Evolutionary conservation across 73 alveolate genomes (phyloP), one percentile per base, ranked within the genome.

Genomic region (Blepharisma japonicum): DNA sequence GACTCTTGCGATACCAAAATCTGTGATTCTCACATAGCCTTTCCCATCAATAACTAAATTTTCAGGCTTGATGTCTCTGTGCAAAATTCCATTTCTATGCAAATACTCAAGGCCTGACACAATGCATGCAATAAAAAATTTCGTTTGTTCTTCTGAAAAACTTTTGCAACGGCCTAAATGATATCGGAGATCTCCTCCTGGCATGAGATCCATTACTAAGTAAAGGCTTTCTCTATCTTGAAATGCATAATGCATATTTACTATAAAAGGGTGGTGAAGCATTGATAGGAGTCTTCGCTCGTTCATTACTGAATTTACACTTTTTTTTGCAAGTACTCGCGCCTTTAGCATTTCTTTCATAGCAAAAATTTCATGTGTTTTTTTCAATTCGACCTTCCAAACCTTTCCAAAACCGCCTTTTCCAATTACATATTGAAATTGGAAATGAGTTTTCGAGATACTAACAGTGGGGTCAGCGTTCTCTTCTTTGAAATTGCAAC

Each of bases 1-100:
- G n/a, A 53, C 48, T 82, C 89, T 86, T 11, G 96, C 89, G 7
- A 91, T 89, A 5, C 97, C 97, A 45, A 91, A 77, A 67, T 91
- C 97, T 4, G 96, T 89, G 51, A 91, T 48, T 54, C 78, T 82
- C 23, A 89, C 83, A 61, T 85, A 91, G 8, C 97, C 97, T 32
- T 82, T 87, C 7, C 74, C 82, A 66, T 89, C 91, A 46, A 91
- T 83, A 7, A 91, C 94, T 7, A 91, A 61, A 46, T 91, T 91
- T 77, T 91, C 97, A 20, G 97, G 97, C 67, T 91, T 91, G 55
- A 91, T 89, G 74, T 91, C 97, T 80, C 97, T 82, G 79, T 91
- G 97, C 0, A 91, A 80, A 20, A 89, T 81, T 21, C 87, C 88
- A 39, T 86, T 79, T 6, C 51, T 55, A 71, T 91, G 97, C 32